Conservation (phyloP, 805 yeast genomes). For the Wickerhamomyces rabaulensis region DNA sequence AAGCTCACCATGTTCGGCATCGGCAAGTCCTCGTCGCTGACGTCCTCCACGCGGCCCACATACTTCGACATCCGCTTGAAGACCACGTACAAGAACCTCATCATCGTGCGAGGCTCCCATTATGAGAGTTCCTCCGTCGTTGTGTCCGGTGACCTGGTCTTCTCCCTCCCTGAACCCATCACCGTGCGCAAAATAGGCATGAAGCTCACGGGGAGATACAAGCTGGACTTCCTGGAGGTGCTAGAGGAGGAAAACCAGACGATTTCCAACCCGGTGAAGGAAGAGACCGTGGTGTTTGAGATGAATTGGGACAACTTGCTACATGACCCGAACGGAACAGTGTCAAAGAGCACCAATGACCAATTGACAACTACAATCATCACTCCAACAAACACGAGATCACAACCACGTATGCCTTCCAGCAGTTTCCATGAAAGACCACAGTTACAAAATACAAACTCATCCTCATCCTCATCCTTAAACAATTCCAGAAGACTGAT, state of each 20-base stretch:
- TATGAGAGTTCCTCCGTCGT: constrained; percentile 70
- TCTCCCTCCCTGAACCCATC: constrained; percentile 66
- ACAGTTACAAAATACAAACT: background rate
- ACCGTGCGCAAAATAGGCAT: constrained; percentile 56
- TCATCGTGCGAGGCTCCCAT: constrained; percentile 71
- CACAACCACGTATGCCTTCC: background rate
- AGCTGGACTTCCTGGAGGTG: constrained; percentile 51
- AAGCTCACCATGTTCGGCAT: constrained; percentile 18
- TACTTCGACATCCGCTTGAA: constrained; percentile 30
- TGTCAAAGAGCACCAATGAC: constrained; percentile 15
- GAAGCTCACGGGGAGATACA: constrained; percentile 55
- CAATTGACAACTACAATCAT: background rate
- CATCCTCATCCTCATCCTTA: constrained; percentile 4
- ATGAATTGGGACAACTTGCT: constrained; percentile 64
- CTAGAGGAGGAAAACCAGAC: constrained; percentile 33
- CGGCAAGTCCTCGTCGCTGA: constrained; percentile 14
- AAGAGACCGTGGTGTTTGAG: constrained; percentile 61
- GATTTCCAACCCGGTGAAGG: constrained; percentile 35
- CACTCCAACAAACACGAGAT: constrained; percentile 11
- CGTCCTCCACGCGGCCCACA: constrained; percentile 13
- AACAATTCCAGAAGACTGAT: constrained; percentile 5
- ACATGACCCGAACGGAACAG: constrained; percentile 25
- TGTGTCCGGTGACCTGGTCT: constrained; percentile 69
- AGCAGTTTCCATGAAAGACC: background rate
- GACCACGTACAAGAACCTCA: constrained; percentile 48